Evolutionary conservation across 768 basidiomycete species (phyloP).

Genomic region (Dacryopinax primogenitus): DNA sequence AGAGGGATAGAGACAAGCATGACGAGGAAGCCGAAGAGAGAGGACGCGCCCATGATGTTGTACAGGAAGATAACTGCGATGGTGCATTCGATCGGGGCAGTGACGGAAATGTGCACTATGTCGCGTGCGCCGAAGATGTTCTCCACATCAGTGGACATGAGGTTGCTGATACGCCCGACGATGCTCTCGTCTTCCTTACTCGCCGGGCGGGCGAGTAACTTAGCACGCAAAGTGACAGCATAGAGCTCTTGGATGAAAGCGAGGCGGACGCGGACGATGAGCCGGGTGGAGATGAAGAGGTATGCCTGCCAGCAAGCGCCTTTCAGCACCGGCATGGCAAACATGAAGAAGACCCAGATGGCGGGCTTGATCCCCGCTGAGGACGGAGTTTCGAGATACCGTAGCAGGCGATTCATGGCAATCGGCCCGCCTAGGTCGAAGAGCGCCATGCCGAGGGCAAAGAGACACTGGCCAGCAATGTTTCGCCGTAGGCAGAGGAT

Average conservation of each 20-base stretch:
- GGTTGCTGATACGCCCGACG: slow-evolving; percentile 1
- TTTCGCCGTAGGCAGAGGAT: slow-evolving; percentile 7
- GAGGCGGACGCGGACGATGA: not conserved
- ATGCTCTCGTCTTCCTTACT: slow-evolving; percentile 3
- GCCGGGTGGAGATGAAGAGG: not conserved
- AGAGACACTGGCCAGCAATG: not conserved
- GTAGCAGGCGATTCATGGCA: not conserved
- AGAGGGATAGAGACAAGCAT: slow-evolving; percentile 3
- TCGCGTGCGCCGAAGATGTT: not conserved
- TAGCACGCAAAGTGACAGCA: not conserved
- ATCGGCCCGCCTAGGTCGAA: slow-evolving; percentile 5
- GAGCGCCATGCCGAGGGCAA: not conserved
- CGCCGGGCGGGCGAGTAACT: not conserved
- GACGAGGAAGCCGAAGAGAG: not conserved
- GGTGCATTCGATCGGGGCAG: not conserved
- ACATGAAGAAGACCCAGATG: slow-evolving; percentile 3
- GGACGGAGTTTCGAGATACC: not conserved
- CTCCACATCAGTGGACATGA: slow-evolving; percentile 4
- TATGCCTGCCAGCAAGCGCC: slow-evolving; percentile 4
- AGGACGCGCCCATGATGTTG: slow-evolving; percentile 8
- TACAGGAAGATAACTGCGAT: slow-evolving; percentile 3
- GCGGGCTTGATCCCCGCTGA: not conserved
- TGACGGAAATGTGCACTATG: slow-evolving; percentile 1
- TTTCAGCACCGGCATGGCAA: not conserved
- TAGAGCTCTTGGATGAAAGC: slow-evolving; percentile 7